Evolutionary conservation across 1,139 yeast genomes (phyloP).

Genomic region (Hemisphaericaspora lyxosophila): DNA sequence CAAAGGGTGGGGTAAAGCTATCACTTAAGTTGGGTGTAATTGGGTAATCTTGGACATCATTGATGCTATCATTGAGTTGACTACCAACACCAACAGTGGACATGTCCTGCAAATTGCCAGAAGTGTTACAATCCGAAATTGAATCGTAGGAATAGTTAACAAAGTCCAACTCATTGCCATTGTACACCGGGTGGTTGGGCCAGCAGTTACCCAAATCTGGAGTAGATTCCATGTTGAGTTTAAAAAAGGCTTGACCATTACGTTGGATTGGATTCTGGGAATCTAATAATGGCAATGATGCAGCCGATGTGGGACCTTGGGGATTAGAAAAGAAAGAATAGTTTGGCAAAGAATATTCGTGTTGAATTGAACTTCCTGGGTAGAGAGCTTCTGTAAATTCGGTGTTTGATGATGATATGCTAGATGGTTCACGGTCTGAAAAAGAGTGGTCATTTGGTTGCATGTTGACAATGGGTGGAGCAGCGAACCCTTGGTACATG

Average conservation of each 20-base stretch:
- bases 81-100: background rate
- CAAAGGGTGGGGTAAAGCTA: slow-evolving; percentile 22
- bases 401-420: background rate
- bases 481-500: background rate
- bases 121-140: slow-evolving; percentile 23
- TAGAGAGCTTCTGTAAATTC: slow-evolving; percentile 1
- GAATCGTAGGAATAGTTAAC: slow-evolving; percentile 30
- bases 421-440: background rate
- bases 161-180: slow-evolving; percentile 26
- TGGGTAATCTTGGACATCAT: slow-evolving; percentile 9
- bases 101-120: slow-evolving; percentile 3
- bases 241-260: slow-evolving; percentile 11
- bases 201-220: slow-evolving; percentile 14
- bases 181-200: slow-evolving; percentile 20
- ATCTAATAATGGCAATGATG: slow-evolving; percentile 9
- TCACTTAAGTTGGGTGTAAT: slow-evolving; percentile 22
- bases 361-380: slow-evolving; percentile 1
- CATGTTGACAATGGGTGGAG: background rate
- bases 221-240: slow-evolving; percentile 19
- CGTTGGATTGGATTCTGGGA: background rate
- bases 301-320: slow-evolving; percentile 21
- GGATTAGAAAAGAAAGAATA: slow-evolving; percentile 28
- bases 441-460: slow-evolving; percentile 1
- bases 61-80: background rate
- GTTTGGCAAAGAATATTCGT: slow-evolving; percentile 1